These are phyloP conservation scores for Gossypium ekmanianum DNA, from an alignment of 345 rosid species.

Conservation along the genomic window DNA sequence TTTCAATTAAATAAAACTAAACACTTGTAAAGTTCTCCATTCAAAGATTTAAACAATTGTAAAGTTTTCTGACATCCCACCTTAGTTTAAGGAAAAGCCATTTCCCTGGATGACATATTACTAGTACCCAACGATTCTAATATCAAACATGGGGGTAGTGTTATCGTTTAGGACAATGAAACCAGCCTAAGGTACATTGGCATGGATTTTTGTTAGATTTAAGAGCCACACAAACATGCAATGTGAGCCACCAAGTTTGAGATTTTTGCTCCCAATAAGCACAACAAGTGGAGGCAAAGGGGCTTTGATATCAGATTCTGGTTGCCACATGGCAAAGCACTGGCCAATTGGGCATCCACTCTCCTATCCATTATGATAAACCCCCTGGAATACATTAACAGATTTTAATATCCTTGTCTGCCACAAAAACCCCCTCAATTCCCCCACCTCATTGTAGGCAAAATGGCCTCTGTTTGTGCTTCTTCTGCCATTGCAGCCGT, in stretches of 20 bases:
- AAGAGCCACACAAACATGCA: background rate
- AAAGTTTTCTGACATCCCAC: no score
- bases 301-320: slow-evolving; percentile 31
- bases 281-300: slow-evolving; percentile 19
- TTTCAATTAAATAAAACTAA: no score
- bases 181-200: background rate
- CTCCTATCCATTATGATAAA: slow-evolving; percentile 60
- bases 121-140: no score
- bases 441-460: background rate
- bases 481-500: slow-evolving; percentile 76
- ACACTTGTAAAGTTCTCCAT: no score
- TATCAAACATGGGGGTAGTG: no score
- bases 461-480: slow-evolving; percentile 88
- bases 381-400: slow-evolving; percentile 29
- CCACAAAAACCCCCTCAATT: background rate
- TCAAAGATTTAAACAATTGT: no score
- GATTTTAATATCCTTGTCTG: slow-evolving; percentile 17
- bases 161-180: no score
- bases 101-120: no score
- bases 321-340: slow-evolving; percentile 41
- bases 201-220: background rate
- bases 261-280: slow-evolving; percentile 26
- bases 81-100: no score
- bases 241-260: slow-evolving; percentile 31
- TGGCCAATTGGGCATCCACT: slow-evolving; percentile 31